These are phyloP conservation scores for Kalmanozyma brasiliensis DNA, from an alignment of 1,284 basidiomycete species.

Conservation along the genomic window DNA sequence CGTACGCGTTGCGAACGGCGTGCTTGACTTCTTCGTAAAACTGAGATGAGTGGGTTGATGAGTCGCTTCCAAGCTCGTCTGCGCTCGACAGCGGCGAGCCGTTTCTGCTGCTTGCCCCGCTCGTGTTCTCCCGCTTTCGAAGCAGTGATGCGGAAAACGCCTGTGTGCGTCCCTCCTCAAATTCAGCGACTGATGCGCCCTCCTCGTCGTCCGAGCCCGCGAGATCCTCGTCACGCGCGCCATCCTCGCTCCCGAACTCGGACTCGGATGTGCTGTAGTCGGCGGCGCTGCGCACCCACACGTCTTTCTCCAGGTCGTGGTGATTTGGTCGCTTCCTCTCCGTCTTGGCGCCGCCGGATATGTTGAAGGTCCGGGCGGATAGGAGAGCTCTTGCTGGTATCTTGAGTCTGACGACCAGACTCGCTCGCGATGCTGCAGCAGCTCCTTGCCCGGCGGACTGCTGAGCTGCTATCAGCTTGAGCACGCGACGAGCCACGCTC, in stretches of 20 bases:
- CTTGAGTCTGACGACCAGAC: constrained; percentile 17
- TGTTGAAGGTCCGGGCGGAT: neutral
- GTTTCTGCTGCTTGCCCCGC: constrained; percentile 2
- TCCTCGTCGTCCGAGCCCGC: constrained; percentile 2
- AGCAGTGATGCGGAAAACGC: constrained; percentile 14
- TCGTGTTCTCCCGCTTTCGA: neutral
- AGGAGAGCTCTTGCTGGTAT: neutral
- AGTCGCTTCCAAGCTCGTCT: constrained; percentile 2
- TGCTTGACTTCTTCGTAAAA: constrained; percentile 1
- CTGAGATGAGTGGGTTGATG: constrained; percentile 11
- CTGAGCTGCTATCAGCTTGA: constrained; percentile 15
- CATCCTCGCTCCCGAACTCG: constrained; percentile 9
- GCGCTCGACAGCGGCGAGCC: constrained; percentile 28
- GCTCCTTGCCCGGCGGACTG: constrained; percentile 2
- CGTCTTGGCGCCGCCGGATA: neutral
- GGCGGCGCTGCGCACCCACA: constrained; percentile 42
- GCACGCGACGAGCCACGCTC: constrained; percentile 15
- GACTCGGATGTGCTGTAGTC: constrained; percentile 26
- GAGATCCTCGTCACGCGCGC: neutral
- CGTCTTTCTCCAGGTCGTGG: constrained; percentile 29
- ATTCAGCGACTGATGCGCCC: constrained; percentile 2
- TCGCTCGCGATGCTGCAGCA: constrained; percentile 1
- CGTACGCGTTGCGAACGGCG: neutral
- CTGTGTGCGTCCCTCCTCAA: constrained; percentile 31
- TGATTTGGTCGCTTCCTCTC: constrained; percentile 11